Conservation (phyloP, 306 rosid species). For the Prunus persica region Prunus_persica_NCBIv2 NC_034014.1:3901001-3901500, state of each 20-base stretch:
- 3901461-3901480: conserved; percentile 30
- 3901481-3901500: conserved; percentile 69
- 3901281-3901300: conserved; percentile 81
- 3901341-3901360: conserved; percentile 20
- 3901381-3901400: not conserved
- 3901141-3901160: not conserved
- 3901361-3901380: conserved; percentile 23
- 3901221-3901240: conserved; percentile 10
- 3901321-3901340: conserved; percentile 43
- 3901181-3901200: conserved; percentile 62
- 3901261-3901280: conserved; percentile 52
- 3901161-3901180: not conserved
- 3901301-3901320: conserved; percentile 87
- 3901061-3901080: conserved; percentile 60
- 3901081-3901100: conserved; percentile 46
- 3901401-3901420: not conserved
- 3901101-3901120: conserved; percentile 13
- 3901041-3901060: conserved; percentile 20
- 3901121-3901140: conserved; percentile 3
- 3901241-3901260: conserved; percentile 34
- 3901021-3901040: conserved; percentile 22
- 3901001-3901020: conserved; percentile 68
- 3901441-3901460: not conserved
- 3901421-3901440: not conserved
- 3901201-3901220: conserved; percentile 68